Percentiles rank a stretch among this genome's conserved stretches.
Conservation (phyloP, 305 asterid genomes). For the Fraxinus paxiana region DNA sequence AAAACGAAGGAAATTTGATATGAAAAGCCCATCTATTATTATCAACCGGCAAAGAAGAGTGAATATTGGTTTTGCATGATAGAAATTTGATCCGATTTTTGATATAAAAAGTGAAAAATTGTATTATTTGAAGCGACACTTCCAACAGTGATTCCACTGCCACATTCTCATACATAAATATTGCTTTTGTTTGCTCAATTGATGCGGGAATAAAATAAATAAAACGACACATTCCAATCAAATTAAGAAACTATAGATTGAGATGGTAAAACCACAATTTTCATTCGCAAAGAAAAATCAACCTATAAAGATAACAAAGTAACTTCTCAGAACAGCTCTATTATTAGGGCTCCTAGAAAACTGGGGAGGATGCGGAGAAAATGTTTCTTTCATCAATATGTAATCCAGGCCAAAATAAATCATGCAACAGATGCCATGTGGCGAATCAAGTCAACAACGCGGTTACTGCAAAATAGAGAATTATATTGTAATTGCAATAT, state of each 20-base stretch:
- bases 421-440: constrained; percentile 58
- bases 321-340: constrained; percentile 21
- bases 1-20: background rate
- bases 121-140: background rate
- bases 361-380: background rate
- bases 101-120: background rate
- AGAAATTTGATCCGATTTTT: background rate
- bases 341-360: constrained; percentile 12
- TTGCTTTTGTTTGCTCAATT: background rate
- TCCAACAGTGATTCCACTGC: background rate
- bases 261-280: background rate
- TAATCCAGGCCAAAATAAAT: background rate
- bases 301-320: background rate
- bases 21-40: background rate
- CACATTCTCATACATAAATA: background rate
- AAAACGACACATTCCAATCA: background rate
- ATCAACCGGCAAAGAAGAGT: background rate
- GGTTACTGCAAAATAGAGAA: constrained; percentile 44
- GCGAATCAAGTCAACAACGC: constrained; percentile 65
- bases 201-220: background rate
- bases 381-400: background rate
- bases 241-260: background rate
- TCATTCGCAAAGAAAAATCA: background rate
- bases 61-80: background rate
- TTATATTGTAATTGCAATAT: background rate